Evolutionary conservation across 2,329 filamentous ascomycete species (phyloP), one percentile per base, ranked within the genome.

Genomic region (Penicillium sp.): DNA sequence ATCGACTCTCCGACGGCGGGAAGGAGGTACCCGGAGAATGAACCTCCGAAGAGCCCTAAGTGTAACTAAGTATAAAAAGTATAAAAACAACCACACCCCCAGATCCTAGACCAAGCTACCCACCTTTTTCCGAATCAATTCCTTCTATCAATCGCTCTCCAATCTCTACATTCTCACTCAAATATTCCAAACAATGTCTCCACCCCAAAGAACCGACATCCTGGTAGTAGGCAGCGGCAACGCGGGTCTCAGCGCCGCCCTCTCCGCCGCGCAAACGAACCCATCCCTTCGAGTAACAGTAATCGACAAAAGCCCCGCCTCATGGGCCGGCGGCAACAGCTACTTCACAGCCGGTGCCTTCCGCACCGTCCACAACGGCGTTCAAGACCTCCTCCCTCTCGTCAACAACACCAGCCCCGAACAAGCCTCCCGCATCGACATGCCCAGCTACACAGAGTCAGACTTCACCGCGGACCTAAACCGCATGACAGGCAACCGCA

Each of bases 301-400:
- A 13, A 76, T 88, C 50, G 85, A 88, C 61, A 85, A 84, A 67
- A 80, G 79, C 39, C 83, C 84, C 0, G 63, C 78, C 49, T 68
- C 76, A 5, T 86, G 83, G 80, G 82, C 79, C 0, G 85, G 85
- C 11, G 85, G 85, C 1, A 88, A 88, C 63, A 78, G 78, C 0
- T 86, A 81, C 63, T 88, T 87, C 71, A 87, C 85, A 0, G 85
- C 85, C 0, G 85, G 84, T 1, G 84, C 84, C 2, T 86, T 81
- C 64, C 80, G 86, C 7, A 83, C 79, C 1, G 78, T 74, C 1
- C 82, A 86, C 62, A 51, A 64, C 7, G 85, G 85, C 0, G 72
- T 85, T 0, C 10, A 64, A 0, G 84, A 87, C 61, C 61, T 89
- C 0, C 70, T 87, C 0, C 83, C 84, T 0, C 63, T 88, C 4